phyloP scores from a whole-genome alignment of 2,329 filamentous ascomycete species.

The Phyllosticta citrichinensis region DNA sequence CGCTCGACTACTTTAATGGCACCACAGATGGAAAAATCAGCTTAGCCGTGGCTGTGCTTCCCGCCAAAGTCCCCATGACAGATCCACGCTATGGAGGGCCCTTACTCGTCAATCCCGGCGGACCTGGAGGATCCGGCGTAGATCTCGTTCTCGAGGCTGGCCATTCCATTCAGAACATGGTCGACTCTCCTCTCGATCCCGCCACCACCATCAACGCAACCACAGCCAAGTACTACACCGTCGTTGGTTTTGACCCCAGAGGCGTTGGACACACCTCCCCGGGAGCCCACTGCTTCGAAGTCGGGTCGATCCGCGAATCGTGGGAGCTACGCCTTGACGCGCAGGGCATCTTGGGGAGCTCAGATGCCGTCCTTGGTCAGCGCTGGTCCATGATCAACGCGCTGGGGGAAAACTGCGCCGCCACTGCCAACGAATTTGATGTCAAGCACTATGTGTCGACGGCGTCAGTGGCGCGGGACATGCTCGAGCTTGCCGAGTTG shows the following conservation, averaged over 20 bases:
- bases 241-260: slow-evolving; percentile 37
- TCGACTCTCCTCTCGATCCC: slow-evolving; percentile 16
- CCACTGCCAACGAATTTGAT: slow-evolving; percentile 20
- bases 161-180: slow-evolving; percentile 18
- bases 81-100: slow-evolving; percentile 32
- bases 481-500: slow-evolving; percentile 39
- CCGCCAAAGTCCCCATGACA: slow-evolving; percentile 24
- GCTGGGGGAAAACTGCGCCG: slow-evolving; percentile 21
- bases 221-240: slow-evolving; percentile 29
- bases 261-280: slow-evolving; percentile 30
- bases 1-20: slow-evolving; percentile 29
- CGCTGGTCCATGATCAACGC: slow-evolving; percentile 33
- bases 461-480: slow-evolving; percentile 38
- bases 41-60: slow-evolving; percentile 23
- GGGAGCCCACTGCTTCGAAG: slow-evolving; percentile 24
- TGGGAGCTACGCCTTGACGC: slow-evolving; percentile 28
- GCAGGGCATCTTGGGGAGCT: slow-evolving; percentile 31
- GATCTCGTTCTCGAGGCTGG: slow-evolving; percentile 19
- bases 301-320: slow-evolving; percentile 21
- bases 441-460: slow-evolving; percentile 37
- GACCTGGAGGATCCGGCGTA: slow-evolving; percentile 34
- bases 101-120: slow-evolving; percentile 35
- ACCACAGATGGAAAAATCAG: slow-evolving; percentile 21
- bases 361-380: slow-evolving; percentile 32
- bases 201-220: slow-evolving; percentile 15